A percentile compares a stretch with the other conserved stretches of the same genome.
These are phyloP conservation scores for Cutaneotrichosporon sp. DNA, from an alignment of 1,284 basidiomycete species.

Conservation along the genomic window DNA sequence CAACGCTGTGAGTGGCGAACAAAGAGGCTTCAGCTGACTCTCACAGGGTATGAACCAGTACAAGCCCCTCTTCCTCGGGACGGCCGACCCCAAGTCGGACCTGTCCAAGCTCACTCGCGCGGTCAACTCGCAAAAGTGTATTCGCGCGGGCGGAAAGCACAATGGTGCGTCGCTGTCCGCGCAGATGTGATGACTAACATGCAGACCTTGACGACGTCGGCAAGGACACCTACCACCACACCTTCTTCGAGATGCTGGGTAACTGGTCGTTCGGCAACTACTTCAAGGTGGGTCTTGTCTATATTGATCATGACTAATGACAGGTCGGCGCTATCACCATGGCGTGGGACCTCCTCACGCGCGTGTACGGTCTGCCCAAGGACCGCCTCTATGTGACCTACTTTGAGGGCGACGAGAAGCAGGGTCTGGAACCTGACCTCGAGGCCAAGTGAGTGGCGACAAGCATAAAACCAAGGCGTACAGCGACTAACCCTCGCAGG, in stretches of 20 bases:
- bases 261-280: constrained; percentile 99
- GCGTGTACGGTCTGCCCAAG: constrained; percentile 75
- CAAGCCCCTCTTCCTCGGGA: constrained; percentile 94
- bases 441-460: constrained; percentile 58
- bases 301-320: background rate
- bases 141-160: constrained; percentile 96
- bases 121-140: constrained; percentile 96
- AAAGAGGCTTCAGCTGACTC: background rate
- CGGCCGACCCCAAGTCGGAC: constrained; percentile 85
- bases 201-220: constrained; percentile 95
- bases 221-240: constrained; percentile 74
- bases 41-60: constrained; percentile 88
- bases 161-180: constrained; percentile 63
- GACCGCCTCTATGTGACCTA: constrained; percentile 96
- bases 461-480: background rate
- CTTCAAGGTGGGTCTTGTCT: constrained; percentile 68
- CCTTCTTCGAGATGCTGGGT: constrained; percentile 99
- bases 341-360: constrained; percentile 90
- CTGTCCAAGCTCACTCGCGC: constrained; percentile 84
- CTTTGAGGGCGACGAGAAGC: constrained; percentile 86
- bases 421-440: constrained; percentile 79
- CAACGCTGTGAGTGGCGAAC: constrained; percentile 62
- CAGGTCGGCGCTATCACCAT: constrained; percentile 87
- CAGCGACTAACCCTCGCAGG: constrained; percentile 31
- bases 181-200: background rate